Conservation (phyloP, 208 protist genomes). For the Acanthamoeba lenticulata region DNA sequence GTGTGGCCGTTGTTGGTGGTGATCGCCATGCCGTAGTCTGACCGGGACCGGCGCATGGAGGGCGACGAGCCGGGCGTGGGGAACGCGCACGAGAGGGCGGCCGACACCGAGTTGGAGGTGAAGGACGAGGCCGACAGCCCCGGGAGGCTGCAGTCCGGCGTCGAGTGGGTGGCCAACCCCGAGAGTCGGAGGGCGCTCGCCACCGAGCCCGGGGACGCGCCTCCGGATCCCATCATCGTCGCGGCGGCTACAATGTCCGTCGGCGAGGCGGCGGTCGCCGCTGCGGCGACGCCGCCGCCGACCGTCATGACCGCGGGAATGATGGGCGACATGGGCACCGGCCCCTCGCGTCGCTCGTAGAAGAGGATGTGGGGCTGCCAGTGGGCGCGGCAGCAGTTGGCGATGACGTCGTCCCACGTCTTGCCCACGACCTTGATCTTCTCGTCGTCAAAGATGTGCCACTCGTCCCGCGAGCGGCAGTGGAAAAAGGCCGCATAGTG, state of each 20-base stretch:
- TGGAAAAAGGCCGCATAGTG: conserved; percentile 64
- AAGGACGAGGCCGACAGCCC: background rate
- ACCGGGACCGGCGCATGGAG: background rate
- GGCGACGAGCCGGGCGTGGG: background rate
- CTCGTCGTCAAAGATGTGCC: conserved; percentile 60
- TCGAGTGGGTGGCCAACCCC: background rate
- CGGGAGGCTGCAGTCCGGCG: background rate
- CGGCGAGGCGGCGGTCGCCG: background rate
- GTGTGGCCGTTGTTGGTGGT: too few species aligned
- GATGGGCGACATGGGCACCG: background rate
- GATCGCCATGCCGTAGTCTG: background rate
- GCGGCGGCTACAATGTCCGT: background rate
- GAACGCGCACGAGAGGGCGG: background rate
- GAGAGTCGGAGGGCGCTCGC: background rate
- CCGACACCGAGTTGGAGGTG: background rate
- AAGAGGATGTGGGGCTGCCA: conserved; percentile 55
- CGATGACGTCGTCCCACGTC: conserved; percentile 49
- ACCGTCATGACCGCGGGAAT: background rate
- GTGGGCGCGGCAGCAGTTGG: conserved; percentile 41
- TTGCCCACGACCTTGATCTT: conserved; percentile 67
- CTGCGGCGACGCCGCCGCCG: background rate
- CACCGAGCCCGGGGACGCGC: too few species aligned
- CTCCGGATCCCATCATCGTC: too few species aligned
- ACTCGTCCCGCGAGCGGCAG: conserved; percentile 1
- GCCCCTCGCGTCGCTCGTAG: background rate